These are phyloP conservation scores for Diplocarpon rosae DNA, from an alignment of 2,329 filamentous ascomycete species.

Conservation along the genomic window DNA sequence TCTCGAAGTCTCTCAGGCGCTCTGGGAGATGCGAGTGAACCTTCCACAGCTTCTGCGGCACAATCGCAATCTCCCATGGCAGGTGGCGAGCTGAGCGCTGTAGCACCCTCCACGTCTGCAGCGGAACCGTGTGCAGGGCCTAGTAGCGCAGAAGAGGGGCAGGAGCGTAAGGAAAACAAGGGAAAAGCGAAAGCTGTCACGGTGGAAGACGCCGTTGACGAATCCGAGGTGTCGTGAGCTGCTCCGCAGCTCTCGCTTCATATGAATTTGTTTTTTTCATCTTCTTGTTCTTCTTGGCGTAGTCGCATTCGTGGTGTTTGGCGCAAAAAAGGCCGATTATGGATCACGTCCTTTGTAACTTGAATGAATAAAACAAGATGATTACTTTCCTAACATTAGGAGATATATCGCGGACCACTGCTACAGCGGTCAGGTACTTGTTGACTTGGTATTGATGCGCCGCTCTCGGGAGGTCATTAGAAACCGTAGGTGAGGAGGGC, in stretches of 20 bases:
- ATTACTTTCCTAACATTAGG: too few relatives aligned
- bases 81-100: not conserved
- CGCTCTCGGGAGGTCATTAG: too few relatives aligned
- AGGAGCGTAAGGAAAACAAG: conserved; percentile 25
- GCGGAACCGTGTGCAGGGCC: conserved; percentile 4
- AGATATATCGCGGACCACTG: too few relatives aligned
- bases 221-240: conserved; percentile 23
- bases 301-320: conserved; percentile 2
- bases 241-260: not conserved
- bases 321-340: not conserved
- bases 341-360: not conserved
- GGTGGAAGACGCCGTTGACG: conserved; percentile 35
- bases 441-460: too few relatives aligned
- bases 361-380: not conserved
- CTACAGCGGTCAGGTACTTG: too few relatives aligned
- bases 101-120: conserved; percentile 4
- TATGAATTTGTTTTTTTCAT: too few relatives aligned
- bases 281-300: not conserved
- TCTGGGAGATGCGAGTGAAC: not conserved
- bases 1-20: conserved; percentile 1
- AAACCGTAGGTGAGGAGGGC: too few relatives aligned
- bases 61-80: not conserved
- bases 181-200: conserved; percentile 37
- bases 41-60: not conserved
- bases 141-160: conserved; percentile 6